phyloP scores from a whole-genome alignment of 306 rosid genomes.

The Dryas octopetala region DNA sequence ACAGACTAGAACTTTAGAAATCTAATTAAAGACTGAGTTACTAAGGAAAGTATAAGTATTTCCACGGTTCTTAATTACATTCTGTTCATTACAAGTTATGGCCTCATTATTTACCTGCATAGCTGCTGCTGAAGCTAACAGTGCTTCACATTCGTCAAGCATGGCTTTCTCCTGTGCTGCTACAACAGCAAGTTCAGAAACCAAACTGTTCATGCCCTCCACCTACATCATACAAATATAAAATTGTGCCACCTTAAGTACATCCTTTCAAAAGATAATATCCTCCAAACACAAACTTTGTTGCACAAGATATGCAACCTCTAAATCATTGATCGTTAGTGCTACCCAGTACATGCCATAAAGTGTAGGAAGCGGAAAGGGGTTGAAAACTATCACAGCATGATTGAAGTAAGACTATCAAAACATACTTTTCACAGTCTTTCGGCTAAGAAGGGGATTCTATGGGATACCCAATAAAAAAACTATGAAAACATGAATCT shows the following conservation, averaged over 20 bases:
- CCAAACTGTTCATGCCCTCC: constrained; percentile 67
- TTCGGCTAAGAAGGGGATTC: too few species aligned
- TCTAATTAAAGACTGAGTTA: background rate
- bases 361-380: background rate
- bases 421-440: too few species aligned
- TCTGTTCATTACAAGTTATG: background rate
- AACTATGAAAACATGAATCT: constrained; percentile 15
- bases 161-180: constrained; percentile 81
- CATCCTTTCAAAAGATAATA: constrained; percentile 12
- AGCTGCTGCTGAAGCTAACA: constrained; percentile 65
- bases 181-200: constrained; percentile 72
- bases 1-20: background rate
- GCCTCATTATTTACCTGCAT: constrained; percentile 64
- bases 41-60: background rate
- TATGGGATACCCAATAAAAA: background rate
- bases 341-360: background rate
- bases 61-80: background rate
- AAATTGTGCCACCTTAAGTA: constrained; percentile 14
- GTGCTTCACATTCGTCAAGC: constrained; percentile 80
- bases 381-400: background rate
- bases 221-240: constrained; percentile 45
- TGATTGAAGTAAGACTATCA: background rate
- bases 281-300: background rate
- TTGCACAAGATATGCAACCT: constrained; percentile 4
- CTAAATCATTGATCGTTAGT: background rate